Conservation (phyloP, 352 stramenopile species). For the Pythium utonaiense region DNA sequence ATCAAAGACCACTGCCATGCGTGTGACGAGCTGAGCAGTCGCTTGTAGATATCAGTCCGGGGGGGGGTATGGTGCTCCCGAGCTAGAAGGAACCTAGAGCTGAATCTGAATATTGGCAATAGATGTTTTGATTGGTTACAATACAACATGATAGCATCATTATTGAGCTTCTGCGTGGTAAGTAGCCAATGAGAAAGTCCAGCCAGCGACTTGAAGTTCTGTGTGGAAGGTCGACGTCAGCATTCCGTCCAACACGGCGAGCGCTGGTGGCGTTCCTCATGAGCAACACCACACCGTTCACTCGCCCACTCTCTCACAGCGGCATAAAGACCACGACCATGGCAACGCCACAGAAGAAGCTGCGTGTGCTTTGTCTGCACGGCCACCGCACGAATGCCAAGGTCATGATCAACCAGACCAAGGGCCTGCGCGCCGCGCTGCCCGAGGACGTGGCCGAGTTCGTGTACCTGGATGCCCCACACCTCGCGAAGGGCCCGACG, state of each 20-base stretch:
- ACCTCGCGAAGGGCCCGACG: conserved; percentile 21
- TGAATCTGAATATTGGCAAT: background rate
- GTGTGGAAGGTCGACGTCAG: background rate
- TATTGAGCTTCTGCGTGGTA: background rate
- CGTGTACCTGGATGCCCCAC: conserved; percentile 25
- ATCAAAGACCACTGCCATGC: conserved; percentile 24
- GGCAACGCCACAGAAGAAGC: conserved; percentile 6
- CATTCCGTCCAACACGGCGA: background rate
- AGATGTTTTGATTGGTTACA: conserved; percentile 1
- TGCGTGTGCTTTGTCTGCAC: conserved; percentile 29
- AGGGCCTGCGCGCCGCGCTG: conserved; percentile 22
- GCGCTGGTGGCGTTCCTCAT: too few species aligned
- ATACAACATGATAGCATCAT: background rate
- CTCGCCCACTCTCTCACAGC: background rate
- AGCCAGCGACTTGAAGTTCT: background rate
- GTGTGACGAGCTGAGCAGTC: background rate
- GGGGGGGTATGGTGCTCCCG: background rate
- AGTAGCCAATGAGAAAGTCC: conserved; percentile 1
- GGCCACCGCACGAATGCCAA: conserved; percentile 30
- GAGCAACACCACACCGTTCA: background rate
- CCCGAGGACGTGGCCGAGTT: conserved; percentile 26
- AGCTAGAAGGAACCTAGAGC: background rate
- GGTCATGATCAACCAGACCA: conserved; percentile 29
- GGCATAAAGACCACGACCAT: background rate
- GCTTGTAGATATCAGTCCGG: background rate